Conservation (phyloP, 306 rosid species). For the Pachyrhizus erosus region DNA sequence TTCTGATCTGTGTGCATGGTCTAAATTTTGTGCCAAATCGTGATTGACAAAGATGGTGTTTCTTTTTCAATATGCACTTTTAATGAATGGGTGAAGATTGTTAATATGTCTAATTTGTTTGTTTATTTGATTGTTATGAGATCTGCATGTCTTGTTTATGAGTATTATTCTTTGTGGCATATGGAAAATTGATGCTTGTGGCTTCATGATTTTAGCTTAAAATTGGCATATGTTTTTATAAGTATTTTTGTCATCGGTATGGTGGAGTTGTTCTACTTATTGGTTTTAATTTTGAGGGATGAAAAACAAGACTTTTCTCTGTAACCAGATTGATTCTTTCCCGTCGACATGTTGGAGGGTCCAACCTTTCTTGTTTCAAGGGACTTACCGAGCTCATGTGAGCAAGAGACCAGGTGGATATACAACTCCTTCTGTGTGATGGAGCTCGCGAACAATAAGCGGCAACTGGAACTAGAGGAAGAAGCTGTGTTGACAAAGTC, state of each 20-base stretch:
- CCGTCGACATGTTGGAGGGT: conserved; percentile 68
- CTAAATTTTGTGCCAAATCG: conserved; percentile 6
- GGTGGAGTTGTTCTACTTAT: background rate
- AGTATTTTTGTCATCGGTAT: conserved; percentile 28
- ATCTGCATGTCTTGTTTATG: background rate
- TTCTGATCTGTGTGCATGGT: conserved; percentile 35
- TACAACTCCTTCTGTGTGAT: conserved; percentile 56
- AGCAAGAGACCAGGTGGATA: conserved; percentile 72
- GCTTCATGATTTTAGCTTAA: conserved; percentile 34
- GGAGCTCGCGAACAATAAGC: conserved; percentile 55
- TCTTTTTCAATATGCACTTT: conserved; percentile 46
- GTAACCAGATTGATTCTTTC: conserved; percentile 41
- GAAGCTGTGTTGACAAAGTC: conserved; percentile 47
- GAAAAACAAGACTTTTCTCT: conserved; percentile 31
- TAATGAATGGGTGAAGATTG: conserved; percentile 34
- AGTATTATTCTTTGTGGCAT: background rate
- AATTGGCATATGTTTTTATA: background rate
- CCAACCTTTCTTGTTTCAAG: conserved; percentile 70
- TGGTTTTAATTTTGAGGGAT: conserved; percentile 35
- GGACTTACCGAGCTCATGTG: conserved; percentile 68
- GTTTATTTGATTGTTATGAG: background rate
- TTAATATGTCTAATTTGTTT: conserved; percentile 7
- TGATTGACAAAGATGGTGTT: background rate
- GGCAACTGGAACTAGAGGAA: conserved; percentile 50
- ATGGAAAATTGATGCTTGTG: conserved; percentile 20